Conservation (phyloP, 306 rosid species). For the Rubus idaeus region DNA sequence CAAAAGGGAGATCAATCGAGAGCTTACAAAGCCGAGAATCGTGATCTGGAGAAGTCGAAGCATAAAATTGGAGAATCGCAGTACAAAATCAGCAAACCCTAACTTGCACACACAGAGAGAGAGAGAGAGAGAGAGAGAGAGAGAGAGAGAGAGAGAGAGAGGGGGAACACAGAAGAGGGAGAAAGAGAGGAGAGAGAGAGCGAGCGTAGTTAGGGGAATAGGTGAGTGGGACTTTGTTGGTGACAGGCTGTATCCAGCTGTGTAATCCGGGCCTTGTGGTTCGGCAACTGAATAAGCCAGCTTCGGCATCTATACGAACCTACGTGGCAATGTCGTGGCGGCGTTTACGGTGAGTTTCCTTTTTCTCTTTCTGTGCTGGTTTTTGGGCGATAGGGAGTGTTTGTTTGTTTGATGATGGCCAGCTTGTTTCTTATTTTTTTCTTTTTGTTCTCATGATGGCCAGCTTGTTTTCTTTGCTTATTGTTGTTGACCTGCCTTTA, state of each 20-base stretch:
- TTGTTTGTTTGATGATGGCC: background rate
- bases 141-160: background rate
- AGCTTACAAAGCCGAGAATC: conserved; percentile 54
- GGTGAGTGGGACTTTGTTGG: conserved; percentile 99
- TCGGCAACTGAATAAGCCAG: conserved; percentile 44
- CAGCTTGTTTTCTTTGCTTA: background rate
- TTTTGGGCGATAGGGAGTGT: background rate
- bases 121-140: background rate
- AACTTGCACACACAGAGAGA: conserved; percentile 19
- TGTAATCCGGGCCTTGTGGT: conserved; percentile 58
- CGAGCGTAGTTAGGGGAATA: conserved; percentile 54
- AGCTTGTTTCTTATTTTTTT: background rate
- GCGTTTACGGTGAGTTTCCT: conserved; percentile 42
- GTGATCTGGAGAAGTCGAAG: conserved; percentile 49
- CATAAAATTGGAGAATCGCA: background rate
- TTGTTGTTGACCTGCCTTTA: background rate
- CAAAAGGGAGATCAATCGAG: conserved; percentile 26
- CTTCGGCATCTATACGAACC: conserved; percentile 43
- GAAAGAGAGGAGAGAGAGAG: conserved; percentile 24
- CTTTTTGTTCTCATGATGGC: background rate
- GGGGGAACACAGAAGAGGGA: background rate
- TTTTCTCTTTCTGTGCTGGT: background rate
- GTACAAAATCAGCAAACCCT: conserved; percentile 59
- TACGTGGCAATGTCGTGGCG: conserved; percentile 70
- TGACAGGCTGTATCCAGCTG: conserved; percentile 99